A percentile compares a stretch with the other conserved stretches of the same genome.
phyloP scores from a whole-genome alignment of 2,329 filamentous ascomycete species.

The Apiospora saccharicola region DNA sequence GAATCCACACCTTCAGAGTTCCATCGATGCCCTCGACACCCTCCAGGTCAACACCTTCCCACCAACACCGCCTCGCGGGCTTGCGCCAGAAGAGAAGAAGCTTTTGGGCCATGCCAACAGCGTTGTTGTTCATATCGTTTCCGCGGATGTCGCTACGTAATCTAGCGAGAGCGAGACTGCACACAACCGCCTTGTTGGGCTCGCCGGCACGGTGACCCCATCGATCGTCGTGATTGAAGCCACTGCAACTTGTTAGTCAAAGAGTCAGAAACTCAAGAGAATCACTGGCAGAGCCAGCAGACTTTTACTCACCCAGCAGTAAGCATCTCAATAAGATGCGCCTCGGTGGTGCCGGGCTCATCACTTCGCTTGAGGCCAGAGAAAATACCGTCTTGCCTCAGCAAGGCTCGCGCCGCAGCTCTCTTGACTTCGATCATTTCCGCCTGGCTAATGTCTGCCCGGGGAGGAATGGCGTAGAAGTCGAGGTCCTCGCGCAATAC shows the following conservation, averaged over 20 bases:
- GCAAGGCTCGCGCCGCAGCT: conserved; percentile 84
- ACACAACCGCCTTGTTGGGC: conserved; percentile 98
- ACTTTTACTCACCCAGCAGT: conserved; percentile 82
- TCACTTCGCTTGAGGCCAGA: conserved; percentile 94
- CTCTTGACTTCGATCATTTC: conserved; percentile 98
- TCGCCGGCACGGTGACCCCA: conserved; percentile 99
- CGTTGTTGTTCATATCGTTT: conserved; percentile 75
- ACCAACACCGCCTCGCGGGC: conserved; percentile 95
- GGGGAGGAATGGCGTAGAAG: conserved; percentile 94
- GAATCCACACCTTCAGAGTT: conserved; percentile 96
- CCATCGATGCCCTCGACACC: conserved; percentile 90
- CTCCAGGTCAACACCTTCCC: conserved; percentile 94
- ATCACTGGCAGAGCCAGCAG: not conserved
- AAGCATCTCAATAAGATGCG: conserved; percentile 98
- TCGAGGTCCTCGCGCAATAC: conserved; percentile 95
- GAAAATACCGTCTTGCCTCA: conserved; percentile 93
- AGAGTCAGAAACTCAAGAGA: no score
- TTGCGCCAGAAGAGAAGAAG: conserved; percentile 98
- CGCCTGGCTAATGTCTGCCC: conserved; percentile 79
- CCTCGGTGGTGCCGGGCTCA: conserved; percentile 94
- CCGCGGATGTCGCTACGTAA: conserved; percentile 92
- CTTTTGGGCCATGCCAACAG: conserved; percentile 98
- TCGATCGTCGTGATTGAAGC: conserved; percentile 92
- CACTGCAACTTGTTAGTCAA: conserved; percentile 59
- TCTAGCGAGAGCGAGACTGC: conserved; percentile 91